Evolutionary conservation across 2,329 filamentous ascomycete species (phyloP).

Genomic region (Stagonosporopsis chrysanthemi): DNA sequence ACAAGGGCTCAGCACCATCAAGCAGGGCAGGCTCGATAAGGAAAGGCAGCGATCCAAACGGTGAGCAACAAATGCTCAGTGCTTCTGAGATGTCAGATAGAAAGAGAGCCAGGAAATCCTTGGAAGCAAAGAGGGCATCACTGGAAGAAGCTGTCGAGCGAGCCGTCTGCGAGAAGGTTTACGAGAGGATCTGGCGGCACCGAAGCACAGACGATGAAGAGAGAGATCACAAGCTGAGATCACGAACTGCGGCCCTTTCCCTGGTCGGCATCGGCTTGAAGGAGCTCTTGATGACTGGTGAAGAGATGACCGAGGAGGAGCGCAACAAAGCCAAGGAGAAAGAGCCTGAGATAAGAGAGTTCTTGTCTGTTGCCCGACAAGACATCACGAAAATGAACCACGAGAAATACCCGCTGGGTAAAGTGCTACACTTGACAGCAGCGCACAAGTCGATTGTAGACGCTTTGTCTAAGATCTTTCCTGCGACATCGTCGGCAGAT

Average conservation of each 20-base stretch:
- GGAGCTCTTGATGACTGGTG: slow-evolving; percentile 71
- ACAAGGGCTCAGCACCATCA: slow-evolving; percentile 52
- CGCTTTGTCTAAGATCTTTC: slow-evolving; percentile 71
- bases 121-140: slow-evolving; percentile 78
- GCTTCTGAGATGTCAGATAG: slow-evolving; percentile 81
- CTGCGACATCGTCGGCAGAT: slow-evolving; percentile 86
- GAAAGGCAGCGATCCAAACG: slow-evolving; percentile 46
- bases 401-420: slow-evolving; percentile 86
- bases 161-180: slow-evolving; percentile 80
- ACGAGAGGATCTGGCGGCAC: slow-evolving; percentile 89
- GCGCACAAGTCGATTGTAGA: slow-evolving; percentile 96
- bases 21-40: slow-evolving; percentile 49
- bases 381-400: slow-evolving; percentile 84
- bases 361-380: slow-evolving; percentile 70
- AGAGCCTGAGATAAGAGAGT: slow-evolving; percentile 72
- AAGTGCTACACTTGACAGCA: slow-evolving; percentile 85
- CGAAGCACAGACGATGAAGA: slow-evolving; percentile 92
- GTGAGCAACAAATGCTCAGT: slow-evolving; percentile 87
- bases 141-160: slow-evolving; percentile 93
- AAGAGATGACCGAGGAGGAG: slow-evolving; percentile 63
- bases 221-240: slow-evolving; percentile 90
- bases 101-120: slow-evolving; percentile 76
- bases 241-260: slow-evolving; percentile 87
- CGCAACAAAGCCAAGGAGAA: slow-evolving; percentile 62
- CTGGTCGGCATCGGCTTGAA: slow-evolving; percentile 90